A percentile compares a stretch with the other conserved stretches of the same genome.
Conservation (phyloP, 2,329 filamentous ascomycete genomes). For the Pseudogymnoascus sp. region DNA sequence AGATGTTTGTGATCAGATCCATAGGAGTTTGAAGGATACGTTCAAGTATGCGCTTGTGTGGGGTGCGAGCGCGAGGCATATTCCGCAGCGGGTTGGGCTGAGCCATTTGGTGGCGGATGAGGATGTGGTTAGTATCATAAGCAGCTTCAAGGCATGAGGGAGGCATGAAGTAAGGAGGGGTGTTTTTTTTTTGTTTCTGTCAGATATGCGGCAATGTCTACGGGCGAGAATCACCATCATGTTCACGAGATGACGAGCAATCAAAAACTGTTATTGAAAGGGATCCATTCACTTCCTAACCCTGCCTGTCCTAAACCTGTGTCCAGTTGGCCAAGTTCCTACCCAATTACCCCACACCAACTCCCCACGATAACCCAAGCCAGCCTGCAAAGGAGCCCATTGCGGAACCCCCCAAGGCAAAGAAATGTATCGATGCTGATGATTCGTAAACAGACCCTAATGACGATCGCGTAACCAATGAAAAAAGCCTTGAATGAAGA, state of each 20-base stretch:
- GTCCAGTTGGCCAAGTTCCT: not conserved
- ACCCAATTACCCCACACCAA: slow-evolving; percentile 8
- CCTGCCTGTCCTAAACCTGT: not conserved
- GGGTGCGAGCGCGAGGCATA: slow-evolving; percentile 90
- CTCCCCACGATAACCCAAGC: slow-evolving; percentile 3
- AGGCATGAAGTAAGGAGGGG: not conserved
- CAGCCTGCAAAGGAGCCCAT: not conserved
- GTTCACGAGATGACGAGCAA: slow-evolving; percentile 8
- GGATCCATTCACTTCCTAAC: slow-evolving; percentile 2
- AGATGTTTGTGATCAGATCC: slow-evolving; percentile 93
- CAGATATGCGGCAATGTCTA: not conserved
- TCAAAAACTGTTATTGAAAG: not conserved
- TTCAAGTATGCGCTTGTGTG: slow-evolving; percentile 99
- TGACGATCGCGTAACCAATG: slow-evolving; percentile 9
- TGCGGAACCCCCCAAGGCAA: not conserved
- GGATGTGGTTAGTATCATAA: slow-evolving; percentile 60
- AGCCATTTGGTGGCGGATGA: slow-evolving; percentile 67
- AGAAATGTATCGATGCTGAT: slow-evolving; percentile 9
- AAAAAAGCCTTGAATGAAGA: slow-evolving; percentile 9
- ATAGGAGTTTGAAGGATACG: slow-evolving; percentile 89
- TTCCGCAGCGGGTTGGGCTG: slow-evolving; percentile 87
- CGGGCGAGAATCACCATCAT: not conserved
- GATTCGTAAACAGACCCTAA: slow-evolving; percentile 2
- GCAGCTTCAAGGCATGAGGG: slow-evolving; percentile 50
- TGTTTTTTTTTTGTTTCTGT: not conserved